Evolutionary conservation across 2,329 filamentous ascomycete genomes (phyloP), one percentile per base, ranked within the genome.

Genomic region (Mycosphaerelloides madeirae): DNA sequence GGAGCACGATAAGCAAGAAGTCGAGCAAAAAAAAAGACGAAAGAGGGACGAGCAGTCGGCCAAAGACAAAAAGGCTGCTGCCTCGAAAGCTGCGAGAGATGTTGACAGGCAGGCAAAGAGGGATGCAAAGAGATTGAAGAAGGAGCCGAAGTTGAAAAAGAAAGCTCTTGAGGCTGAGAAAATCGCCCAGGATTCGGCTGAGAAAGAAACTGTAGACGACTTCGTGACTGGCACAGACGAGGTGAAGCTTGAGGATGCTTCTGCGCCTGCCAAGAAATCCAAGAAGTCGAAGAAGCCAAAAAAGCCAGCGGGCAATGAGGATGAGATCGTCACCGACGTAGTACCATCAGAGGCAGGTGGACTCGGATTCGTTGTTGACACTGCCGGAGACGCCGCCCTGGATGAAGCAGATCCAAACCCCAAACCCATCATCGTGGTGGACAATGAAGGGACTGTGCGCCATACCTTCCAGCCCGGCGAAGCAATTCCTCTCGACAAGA

Each of bases 221-320:
- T 36, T 31, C 11, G 28, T 19, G 2, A 44, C 29, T 29, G 37
- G 41, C 14, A 40, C 28, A 31, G 38, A 34, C 29, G 31, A 38
- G 34, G 43, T 69, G 33, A 57, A 63, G 1, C 52, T 70, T 5
- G 63, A 69, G 31, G 53, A n/a, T n/a, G n/a, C n/a, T n/a, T n/a
- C n/a, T n/a, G n/a, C 56, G 12, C 71, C 61, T 33, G 43, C 55
- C n/a, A 31, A 41, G 18, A 38, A 51, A 3, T 44, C 53, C 14
- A 48, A 56, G 14, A 48, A 55, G 29, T 59, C 55, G 31, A 49
- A 46, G 14, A 41, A 38, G 2, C 47, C 41, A 15, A 59, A 58
- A 35, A 43, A 50, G 32, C 33, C 31, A 18, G 44, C 44, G 41
- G 16, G 37, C 3, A 9, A 14, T 13, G 29, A 40, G 28, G 31